Percentiles rank a stretch among this genome's conserved stretches.
These are phyloP conservation scores for Rhynchosporium secalis DNA, from an alignment of 2,329 filamentous ascomycete genomes.

Conservation along the genomic window DNA sequence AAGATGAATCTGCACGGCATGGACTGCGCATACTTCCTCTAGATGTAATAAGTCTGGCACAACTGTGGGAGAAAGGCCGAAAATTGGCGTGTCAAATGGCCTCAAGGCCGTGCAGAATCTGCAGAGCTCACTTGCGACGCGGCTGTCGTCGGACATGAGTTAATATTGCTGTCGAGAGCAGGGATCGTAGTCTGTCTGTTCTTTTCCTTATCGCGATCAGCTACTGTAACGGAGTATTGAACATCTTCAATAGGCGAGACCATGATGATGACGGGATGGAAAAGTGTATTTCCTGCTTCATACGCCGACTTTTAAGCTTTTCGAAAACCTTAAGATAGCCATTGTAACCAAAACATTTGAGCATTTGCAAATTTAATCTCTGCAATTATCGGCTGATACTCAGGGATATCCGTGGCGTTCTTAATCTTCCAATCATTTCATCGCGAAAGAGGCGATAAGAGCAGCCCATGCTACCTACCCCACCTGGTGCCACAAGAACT, in stretches of 20 bases:
- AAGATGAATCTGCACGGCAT: conserved; percentile 7
- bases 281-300: neutral
- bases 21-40: neutral
- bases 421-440: conserved; percentile 10
- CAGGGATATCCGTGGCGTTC: conserved; percentile 2
- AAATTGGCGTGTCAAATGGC: conserved; percentile 7
- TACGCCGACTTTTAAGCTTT: neutral
- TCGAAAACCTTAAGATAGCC: neutral
- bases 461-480: neutral
- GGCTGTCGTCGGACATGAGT: conserved; percentile 7
- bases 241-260: neutral
- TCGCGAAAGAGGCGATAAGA: conserved; percentile 2
- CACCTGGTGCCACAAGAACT: neutral
- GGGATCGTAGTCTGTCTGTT: neutral
- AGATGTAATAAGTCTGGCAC: conserved; percentile 3
- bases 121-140: conserved; percentile 1
- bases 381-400: neutral
- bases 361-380: too few species aligned
- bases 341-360: neutral
- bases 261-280: conserved; percentile 1
- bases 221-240: neutral
- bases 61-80: conserved; percentile 2
- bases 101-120: conserved; percentile 7
- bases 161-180: neutral
- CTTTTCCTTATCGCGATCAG: conserved; percentile 3